Evolutionary conservation across 2,329 filamentous ascomycete species (phyloP).

Genomic region (Xylaria hypoxylon): DNA sequence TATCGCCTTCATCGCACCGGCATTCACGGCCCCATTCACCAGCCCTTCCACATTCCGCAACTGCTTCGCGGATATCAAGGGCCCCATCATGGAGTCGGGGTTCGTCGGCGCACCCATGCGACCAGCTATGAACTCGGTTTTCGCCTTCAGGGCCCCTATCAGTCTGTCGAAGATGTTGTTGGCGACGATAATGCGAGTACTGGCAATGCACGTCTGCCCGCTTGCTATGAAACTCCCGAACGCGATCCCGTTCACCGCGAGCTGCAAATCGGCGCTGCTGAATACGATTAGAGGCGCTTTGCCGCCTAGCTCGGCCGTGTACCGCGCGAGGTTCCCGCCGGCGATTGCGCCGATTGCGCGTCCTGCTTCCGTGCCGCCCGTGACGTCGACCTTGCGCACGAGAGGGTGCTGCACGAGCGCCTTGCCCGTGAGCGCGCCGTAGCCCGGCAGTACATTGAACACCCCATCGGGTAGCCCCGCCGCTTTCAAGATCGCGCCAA

Average conservation of each 20-base stretch:
- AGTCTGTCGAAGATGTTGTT: constrained; percentile 74
- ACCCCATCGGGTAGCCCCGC: constrained; percentile 79
- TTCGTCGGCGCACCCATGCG: constrained; percentile 70
- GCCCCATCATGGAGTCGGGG: constrained; percentile 71
- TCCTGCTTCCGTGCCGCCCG: constrained; percentile 78
- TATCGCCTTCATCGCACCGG: constrained; percentile 53
- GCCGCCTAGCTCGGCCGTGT: constrained; percentile 78
- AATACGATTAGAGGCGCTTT: constrained; percentile 78
- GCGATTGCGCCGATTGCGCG: constrained; percentile 74
- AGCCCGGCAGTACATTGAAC: constrained; percentile 70
- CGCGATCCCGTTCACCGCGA: constrained; percentile 76
- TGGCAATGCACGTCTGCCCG: constrained; percentile 73
- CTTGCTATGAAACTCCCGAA: constrained; percentile 68
- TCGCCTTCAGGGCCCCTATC: constrained; percentile 70
- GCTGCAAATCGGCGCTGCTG: constrained; percentile 71
- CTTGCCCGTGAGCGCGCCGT: constrained; percentile 64
- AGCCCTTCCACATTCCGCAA: constrained; percentile 76
- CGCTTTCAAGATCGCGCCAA: constrained; percentile 70
- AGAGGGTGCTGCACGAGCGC: constrained; percentile 64
- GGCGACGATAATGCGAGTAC: constrained; percentile 80
- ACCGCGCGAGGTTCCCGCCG: constrained; percentile 74
- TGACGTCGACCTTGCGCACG: constrained; percentile 77
- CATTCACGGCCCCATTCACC: constrained; percentile 70
- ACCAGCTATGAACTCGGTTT: constrained; percentile 66
- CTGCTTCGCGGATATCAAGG: constrained; percentile 70